Evolutionary conservation across 768 basidiomycete species (phyloP).

Genomic region (Tricholoma saponaceum): DNA sequence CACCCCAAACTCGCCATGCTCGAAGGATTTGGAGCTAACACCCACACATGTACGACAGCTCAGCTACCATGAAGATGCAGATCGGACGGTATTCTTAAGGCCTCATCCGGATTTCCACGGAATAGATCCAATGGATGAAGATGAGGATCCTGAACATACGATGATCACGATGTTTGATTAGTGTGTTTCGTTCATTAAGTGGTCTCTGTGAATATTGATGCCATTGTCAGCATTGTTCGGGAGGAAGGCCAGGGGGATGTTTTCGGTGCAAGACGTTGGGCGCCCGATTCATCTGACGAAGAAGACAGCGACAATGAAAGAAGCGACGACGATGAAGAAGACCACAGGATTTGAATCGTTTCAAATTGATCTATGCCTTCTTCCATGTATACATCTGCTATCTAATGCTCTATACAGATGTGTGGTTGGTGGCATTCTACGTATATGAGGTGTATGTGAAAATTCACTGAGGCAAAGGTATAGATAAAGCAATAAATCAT

Average conservation of each 20-base stretch:
- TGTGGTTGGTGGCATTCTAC: background rate
- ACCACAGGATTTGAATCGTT: conserved; percentile 10
- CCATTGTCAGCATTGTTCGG: conserved; percentile 46
- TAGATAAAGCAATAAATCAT: background rate
- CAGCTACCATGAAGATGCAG: conserved; percentile 27
- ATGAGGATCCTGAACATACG: conserved; percentile 38
- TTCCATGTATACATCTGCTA: background rate
- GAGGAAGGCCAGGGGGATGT: conserved; percentile 56
- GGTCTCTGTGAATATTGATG: background rate
- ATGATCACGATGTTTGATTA: conserved; percentile 70
- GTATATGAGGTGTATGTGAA: background rate
- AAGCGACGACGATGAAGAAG: conserved; percentile 18
- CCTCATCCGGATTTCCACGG: conserved; percentile 22
- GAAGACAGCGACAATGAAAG: conserved; percentile 22
- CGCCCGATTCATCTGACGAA: conserved; percentile 25
- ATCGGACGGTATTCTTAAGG: conserved; percentile 32
- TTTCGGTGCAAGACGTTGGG: conserved; percentile 43
- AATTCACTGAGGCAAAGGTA: background rate
- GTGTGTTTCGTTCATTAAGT: conserved; percentile 35
- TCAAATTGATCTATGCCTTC: background rate
- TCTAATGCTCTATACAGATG: background rate
- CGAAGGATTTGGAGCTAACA: conserved; percentile 41
- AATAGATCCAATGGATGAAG: conserved; percentile 22
- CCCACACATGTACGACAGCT: conserved; percentile 45
- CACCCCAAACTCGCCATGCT: conserved; percentile 50